Evolutionary conservation across 805 yeast genomes (phyloP).

Genomic region (Schizosaccharomyces cryophilus): DNA sequence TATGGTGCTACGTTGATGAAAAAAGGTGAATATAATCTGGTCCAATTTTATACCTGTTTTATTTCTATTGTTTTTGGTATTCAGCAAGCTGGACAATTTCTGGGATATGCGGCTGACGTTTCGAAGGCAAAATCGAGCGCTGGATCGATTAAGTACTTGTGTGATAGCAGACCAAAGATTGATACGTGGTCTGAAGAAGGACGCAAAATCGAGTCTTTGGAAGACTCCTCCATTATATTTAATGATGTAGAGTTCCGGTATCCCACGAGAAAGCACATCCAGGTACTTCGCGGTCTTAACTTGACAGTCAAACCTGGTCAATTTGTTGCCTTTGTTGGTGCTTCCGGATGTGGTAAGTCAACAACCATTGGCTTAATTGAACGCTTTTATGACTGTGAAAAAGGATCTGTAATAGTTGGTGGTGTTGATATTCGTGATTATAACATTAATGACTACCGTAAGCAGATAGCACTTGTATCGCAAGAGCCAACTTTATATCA

Average conservation of each 20-base stretch:
- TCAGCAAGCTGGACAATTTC: slow-evolving; percentile 19
- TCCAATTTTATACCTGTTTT: slow-evolving; percentile 19
- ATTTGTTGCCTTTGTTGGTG: slow-evolving; percentile 74
- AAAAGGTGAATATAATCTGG: slow-evolving; percentile 12
- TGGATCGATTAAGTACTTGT: slow-evolving; percentile 13
- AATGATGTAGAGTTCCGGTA: slow-evolving; percentile 14
- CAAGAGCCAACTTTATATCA: slow-evolving; percentile 42
- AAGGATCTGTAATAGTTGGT: slow-evolving; percentile 24
- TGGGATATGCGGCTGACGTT: slow-evolving; percentile 21
- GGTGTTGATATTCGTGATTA: slow-evolving; percentile 22
- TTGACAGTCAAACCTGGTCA: slow-evolving; percentile 39
- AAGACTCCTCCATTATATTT: slow-evolving; percentile 21
- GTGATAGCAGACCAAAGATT: slow-evolving; percentile 15
- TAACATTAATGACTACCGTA: slow-evolving; percentile 27
- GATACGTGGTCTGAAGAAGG: slow-evolving; percentile 16
- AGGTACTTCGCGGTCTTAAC: slow-evolving; percentile 11
- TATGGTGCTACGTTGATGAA: slow-evolving; percentile 18
- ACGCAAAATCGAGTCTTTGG: slow-evolving; percentile 8
- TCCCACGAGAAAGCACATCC: slow-evolving; percentile 13
- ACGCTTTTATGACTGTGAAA: slow-evolving; percentile 29
- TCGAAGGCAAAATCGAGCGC: slow-evolving; percentile 20
- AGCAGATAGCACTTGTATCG: slow-evolving; percentile 33
- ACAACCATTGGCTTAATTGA: slow-evolving; percentile 28
- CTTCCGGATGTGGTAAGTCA: slow-evolving; percentile 33
- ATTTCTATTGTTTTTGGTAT: slow-evolving; percentile 19